A percentile compares a stretch with the other conserved stretches of the same genome.
Evolutionary conservation across 805 yeast species (phyloP).

Genomic region (Sugiyamaella chiloensis): DNA sequence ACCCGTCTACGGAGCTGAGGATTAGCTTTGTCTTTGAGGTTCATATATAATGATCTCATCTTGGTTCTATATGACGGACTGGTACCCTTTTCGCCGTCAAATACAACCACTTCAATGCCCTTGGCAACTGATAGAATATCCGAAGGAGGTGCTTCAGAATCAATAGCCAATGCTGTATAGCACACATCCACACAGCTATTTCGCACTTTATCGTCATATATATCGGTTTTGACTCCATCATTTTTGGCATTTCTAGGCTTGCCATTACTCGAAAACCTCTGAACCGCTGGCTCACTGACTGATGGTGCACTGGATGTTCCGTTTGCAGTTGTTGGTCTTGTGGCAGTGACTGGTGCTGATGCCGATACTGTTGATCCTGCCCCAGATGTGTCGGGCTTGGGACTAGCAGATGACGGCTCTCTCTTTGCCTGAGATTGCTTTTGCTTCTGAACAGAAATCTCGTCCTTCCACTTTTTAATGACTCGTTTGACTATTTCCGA

Average conservation of each 20-base stretch:
- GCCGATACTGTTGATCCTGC: constrained; percentile 22
- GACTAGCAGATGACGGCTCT: constrained; percentile 5
- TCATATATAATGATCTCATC: constrained; percentile 81
- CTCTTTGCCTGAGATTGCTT: constrained; percentile 14
- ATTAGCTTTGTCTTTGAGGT: constrained; percentile 83
- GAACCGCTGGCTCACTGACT: constrained; percentile 17
- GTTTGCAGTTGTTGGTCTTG: constrained; percentile 13
- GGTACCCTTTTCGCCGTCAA: constrained; percentile 52
- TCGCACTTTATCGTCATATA: constrained; percentile 75
- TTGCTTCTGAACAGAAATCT: constrained; percentile 52
- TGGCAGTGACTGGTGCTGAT: constrained; percentile 9
- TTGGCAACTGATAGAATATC: constrained; percentile 61
- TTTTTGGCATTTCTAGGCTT: constrained; percentile 70
- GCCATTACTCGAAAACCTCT: constrained; percentile 46
- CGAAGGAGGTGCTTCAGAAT: constrained; percentile 57
- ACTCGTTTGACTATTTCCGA: constrained; percentile 72
- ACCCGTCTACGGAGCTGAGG: constrained; percentile 76
- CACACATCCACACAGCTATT: constrained; percentile 80
- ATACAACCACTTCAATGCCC: constrained; percentile 72
- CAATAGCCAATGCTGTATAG: constrained; percentile 86
- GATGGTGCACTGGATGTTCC: constrained; percentile 12
- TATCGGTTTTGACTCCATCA: constrained; percentile 70
- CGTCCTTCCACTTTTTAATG: constrained; percentile 87
- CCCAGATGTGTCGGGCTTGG: too few relatives aligned
- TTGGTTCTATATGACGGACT: constrained; percentile 68